These are phyloP conservation scores for Cladorrhinum sp. DNA, from an alignment of 2,329 filamentous ascomycete species.

Conservation along the genomic window DNA sequence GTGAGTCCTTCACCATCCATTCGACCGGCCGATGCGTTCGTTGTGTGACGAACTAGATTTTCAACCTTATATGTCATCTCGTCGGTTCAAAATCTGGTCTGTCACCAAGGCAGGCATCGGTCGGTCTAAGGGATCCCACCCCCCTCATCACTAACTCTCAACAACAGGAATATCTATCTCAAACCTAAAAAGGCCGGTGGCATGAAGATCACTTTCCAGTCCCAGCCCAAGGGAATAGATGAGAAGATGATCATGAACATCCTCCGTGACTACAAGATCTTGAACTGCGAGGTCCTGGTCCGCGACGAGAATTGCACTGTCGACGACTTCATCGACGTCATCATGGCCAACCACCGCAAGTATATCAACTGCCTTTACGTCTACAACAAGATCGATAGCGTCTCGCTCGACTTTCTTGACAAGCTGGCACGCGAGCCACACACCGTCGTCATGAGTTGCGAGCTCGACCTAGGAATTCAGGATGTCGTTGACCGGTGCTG, in stretches of 20 bases:
- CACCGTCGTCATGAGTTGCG: slow-evolving; percentile 96
- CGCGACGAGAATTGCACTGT: slow-evolving; percentile 94
- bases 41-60: not conserved
- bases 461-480: slow-evolving; percentile 86
- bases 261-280: slow-evolving; percentile 94
- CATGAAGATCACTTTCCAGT: slow-evolving; percentile 96
- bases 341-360: slow-evolving; percentile 98
- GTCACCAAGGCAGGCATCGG: no score
- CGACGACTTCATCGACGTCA: slow-evolving; percentile 98
- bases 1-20: slow-evolving; percentile 45
- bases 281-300: slow-evolving; percentile 94
- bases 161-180: slow-evolving; percentile 83
- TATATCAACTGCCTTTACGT: slow-evolving; percentile 96
- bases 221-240: slow-evolving; percentile 84
- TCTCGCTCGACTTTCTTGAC: slow-evolving; percentile 91
- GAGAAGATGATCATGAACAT: slow-evolving; percentile 99
- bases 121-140: no score
- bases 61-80: no score
- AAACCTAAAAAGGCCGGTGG: slow-evolving; percentile 94
- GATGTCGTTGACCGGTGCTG: slow-evolving; percentile 95
- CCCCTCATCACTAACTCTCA: not conserved
- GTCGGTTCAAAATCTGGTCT: no score
- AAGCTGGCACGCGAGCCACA: slow-evolving; percentile 86
- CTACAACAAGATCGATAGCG: slow-evolving; percentile 99
- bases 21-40: not conserved